Conservation (phyloP, 257 asterid genomes). For the Lantana camara region DNA sequence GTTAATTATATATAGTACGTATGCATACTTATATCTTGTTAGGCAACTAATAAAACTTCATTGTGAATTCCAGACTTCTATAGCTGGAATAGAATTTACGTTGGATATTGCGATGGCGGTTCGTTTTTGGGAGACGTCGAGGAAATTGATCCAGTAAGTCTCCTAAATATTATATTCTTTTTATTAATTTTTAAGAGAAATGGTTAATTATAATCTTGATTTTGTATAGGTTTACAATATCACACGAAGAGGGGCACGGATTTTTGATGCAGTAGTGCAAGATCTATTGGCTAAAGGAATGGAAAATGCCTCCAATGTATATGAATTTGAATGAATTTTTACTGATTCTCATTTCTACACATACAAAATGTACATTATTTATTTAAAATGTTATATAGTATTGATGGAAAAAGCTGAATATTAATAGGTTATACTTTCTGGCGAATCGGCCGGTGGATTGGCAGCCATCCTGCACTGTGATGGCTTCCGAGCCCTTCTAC, state of each 20-base stretch:
- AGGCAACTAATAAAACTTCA: background rate
- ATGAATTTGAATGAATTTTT: background rate
- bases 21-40: background rate
- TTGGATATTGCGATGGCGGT: conserved; percentile 42
- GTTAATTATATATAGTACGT: background rate
- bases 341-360: background rate
- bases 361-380: background rate
- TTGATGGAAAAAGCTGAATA: conserved; percentile 19
- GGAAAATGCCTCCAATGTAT: conserved; percentile 38
- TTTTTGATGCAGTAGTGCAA: conserved; percentile 32
- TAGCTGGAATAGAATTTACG: conserved; percentile 39
- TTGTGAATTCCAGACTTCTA: conserved; percentile 29
- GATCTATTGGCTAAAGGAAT: conserved; percentile 37
- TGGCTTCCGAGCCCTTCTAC: conserved; percentile 31
- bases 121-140: conserved; percentile 36
- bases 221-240: conserved; percentile 16
- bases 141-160: conserved; percentile 33
- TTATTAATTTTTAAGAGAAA: background rate
- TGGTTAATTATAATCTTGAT: too few species aligned
- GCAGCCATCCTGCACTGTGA: conserved; percentile 53
- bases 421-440: conserved; percentile 40
- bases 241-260: conserved; percentile 42
- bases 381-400: background rate
- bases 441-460: conserved; percentile 59
- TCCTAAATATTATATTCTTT: background rate